Base-by-base conservation (phyloP, 2,329 filamentous ascomycete species). In the Fusarium udum region DNA sequence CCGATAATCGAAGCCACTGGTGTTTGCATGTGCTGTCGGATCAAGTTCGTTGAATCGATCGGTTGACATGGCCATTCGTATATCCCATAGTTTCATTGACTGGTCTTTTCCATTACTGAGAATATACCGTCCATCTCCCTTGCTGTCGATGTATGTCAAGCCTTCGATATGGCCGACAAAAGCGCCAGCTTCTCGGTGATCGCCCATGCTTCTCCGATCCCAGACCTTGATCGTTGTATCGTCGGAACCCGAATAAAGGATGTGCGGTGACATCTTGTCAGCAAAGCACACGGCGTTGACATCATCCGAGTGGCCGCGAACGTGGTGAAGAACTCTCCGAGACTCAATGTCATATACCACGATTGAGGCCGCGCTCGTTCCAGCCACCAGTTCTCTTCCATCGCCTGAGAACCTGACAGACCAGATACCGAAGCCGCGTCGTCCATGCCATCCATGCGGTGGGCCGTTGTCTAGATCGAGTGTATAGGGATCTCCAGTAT, bases 271-370 rank as follows among this genome's bases (percentile, higher is more conserved):
- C 36, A 89, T 89, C 69, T 91, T 91, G 82, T 98, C 95, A 2
- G 95, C 96, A 78, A 97, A 98, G 82, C 95, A 98, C 2, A 99
- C 96, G 9, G 96, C 96, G 77, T 98, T 99, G 61, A 98, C 95
- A 80, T 99, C 95, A 75, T 97, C 90, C 9, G 90, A 85, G 79
- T 99, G 96, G 1, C 94, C 95, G 22, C 86, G 85, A 32, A 97
- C 90, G 53, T 91, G 89, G 62, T 98, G 90, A 37, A 97, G 87
- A 1, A 93, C 90, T 51, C 88, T 88, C 24, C 92, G 90, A 1
- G 91, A 91, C 81, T 98, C 95, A 62, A 99, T 93, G 78, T 98
- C 96, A 80, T 97, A 98, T 8, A 98, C 93, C 37, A 97, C 91
- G 52, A 98, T 93, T 0, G 92, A 92, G 58, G 91, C 87, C 61